Evolutionary conservation across 2,329 filamentous ascomycete genomes (phyloP), one percentile per base, ranked within the genome.

Genomic region (Phaeosphaeriaceae sp.): DNA sequence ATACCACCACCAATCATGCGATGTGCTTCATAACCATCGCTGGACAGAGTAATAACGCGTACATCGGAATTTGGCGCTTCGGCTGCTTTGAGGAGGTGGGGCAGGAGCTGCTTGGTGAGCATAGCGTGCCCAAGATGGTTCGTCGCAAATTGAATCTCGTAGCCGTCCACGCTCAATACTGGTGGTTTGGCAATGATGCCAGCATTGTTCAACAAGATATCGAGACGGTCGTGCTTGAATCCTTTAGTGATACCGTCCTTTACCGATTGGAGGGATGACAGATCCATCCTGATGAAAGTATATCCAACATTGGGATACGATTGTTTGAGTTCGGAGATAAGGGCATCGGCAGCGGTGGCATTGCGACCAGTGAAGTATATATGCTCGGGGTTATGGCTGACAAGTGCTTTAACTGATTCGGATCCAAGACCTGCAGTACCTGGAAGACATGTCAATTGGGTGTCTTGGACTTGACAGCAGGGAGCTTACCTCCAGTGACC

Each of bases 41-140:
- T 78, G 9, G 72, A 70, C 40, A 78, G 54, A 40, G 65, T 71
- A 44, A 83, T 62, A 49, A 84, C 71, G 9, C 82, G 78, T 1
- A 82, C 81, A 54, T 82, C 80, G 7, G 57, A 59, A 0, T 68
- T 54, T 1, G 54, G 67, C 6, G 63, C 6, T 48, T 73, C 56
- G 15, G 79, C 76, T 1, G 82, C 80, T 17, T 67, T 54, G 6
- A 75, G 62, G 21, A 84, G 69, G 0, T 64, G 68, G 1, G 79
- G 80, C 2, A 82, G 68, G 0, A 84, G 69, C 1, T 78, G 65
- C 17, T 76, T 74, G 13, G 73, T 80, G 13, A 83, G 59, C 11
- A 83, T 70, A 0, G 79, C 78, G 61, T 82, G 81, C 5, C 78
- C 82, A 41, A 83, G 67, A 62, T 83, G 78, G 56, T 84, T 83